Evolutionary conservation across 176 grass and related monocot species (phyloP).

Genomic region (Pharus latifolius): DNA sequence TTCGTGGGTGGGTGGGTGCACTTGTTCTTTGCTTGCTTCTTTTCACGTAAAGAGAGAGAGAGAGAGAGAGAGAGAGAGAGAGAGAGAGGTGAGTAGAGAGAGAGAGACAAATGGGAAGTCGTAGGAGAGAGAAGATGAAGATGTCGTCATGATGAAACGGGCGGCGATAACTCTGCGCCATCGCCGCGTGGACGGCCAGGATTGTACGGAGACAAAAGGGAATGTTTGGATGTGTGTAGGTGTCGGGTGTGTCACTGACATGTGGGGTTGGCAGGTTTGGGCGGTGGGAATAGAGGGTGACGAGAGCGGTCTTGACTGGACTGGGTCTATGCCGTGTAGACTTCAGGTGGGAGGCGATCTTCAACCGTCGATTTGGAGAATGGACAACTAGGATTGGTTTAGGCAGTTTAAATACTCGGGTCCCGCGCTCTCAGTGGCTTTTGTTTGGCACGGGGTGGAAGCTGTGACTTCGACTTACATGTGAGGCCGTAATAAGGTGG

Average conservation of each 20-base stretch:
- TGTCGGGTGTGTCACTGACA: background rate
- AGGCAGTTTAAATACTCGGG: background rate
- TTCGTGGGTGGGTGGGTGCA: background rate
- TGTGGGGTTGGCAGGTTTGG: background rate
- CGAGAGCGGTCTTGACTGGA: background rate
- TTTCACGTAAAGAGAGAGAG: background rate
- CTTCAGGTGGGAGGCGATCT: rapidly evolving
- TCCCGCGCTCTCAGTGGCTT: background rate
- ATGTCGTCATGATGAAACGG: slow-evolving; percentile 36
- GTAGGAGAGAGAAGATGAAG: background rate
- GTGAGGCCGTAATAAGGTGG: rapidly evolving
- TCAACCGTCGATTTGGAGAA: background rate
- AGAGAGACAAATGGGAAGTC: background rate
- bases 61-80: background rate
- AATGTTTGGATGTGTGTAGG: no score
- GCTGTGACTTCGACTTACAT: rapidly evolving
- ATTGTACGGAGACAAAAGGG: background rate
- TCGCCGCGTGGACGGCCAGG: background rate
- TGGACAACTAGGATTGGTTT: background rate
- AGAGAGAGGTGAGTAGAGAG: background rate
- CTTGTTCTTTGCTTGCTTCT: background rate
- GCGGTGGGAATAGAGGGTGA: no score
- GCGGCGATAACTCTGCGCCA: background rate
- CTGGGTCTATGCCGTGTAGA: no score
- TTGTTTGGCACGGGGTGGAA: rapidly evolving